These are phyloP conservation scores for Amanita thiersii DNA, from an alignment of 768 basidiomycete genomes.

Conservation along the genomic window DNA sequence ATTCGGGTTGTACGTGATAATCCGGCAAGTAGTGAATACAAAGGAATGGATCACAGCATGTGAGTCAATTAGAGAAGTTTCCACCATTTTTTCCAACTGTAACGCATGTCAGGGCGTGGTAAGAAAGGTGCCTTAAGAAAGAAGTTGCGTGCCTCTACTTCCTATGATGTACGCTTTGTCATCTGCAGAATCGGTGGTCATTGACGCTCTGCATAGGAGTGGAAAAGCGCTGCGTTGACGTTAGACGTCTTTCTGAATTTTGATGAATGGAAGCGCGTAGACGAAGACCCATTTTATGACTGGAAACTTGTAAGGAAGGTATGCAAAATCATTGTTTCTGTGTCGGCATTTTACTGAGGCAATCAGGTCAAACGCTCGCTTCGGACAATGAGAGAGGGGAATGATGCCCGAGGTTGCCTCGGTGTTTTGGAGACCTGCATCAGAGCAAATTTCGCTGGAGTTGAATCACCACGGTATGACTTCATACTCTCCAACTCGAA, in stretches of 20 bases:
- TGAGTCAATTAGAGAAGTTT: slow-evolving; percentile 29
- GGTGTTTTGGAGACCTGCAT: slow-evolving; percentile 90
- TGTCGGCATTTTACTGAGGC: not conserved
- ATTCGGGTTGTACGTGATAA: slow-evolving; percentile 81
- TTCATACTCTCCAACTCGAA: not conserved
- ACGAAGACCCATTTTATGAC: slow-evolving; percentile 89
- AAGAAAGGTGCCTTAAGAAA: slow-evolving; percentile 72
- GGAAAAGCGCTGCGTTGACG: slow-evolving; percentile 73
- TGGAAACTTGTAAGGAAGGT: slow-evolving; percentile 81
- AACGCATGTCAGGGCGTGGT: slow-evolving; percentile 62
- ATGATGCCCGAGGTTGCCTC: slow-evolving; percentile 79
- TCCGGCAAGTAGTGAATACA: slow-evolving; percentile 87
- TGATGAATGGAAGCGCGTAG: slow-evolving; percentile 81
- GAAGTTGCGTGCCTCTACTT: slow-evolving; percentile 63
- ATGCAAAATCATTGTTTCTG: not conserved
- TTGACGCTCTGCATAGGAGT: slow-evolving; percentile 45
- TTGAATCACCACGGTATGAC: slow-evolving; percentile 68
- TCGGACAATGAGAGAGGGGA: slow-evolving; percentile 57
- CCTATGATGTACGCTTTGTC: slow-evolving; percentile 53
- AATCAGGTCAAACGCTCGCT: slow-evolving; percentile 69
- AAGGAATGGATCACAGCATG: slow-evolving; percentile 93
- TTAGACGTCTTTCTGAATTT: slow-evolving; percentile 82
- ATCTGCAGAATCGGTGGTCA: not conserved
- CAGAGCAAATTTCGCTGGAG: slow-evolving; percentile 87
- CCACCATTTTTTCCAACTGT: slow-evolving; percentile 2